Base-by-base conservation (phyloP, 176 grass and related monocot species). In the Coix lacrymajobi region DNA sequence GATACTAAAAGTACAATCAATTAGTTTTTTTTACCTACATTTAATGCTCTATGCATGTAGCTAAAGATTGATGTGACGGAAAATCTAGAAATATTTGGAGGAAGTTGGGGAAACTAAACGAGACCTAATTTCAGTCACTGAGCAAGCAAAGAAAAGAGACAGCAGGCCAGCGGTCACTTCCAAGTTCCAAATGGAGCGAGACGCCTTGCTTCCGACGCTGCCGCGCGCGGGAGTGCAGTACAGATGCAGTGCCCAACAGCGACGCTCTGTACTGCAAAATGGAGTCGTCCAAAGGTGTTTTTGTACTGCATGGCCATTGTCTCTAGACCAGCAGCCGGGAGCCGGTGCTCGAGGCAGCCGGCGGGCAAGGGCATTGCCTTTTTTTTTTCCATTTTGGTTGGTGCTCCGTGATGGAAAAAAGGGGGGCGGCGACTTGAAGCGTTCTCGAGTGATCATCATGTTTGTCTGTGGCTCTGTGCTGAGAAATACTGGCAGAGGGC, bases 371-470 rank as follows among this genome's bases (percentile, higher is more conserved):
- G 69, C 81, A 10, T 75, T 69, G 77, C 30, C 8, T 24, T 71
- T 40, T n/a, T n/a, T n/a, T n/a, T n/a, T n/a, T n/a, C n/a, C n/a
- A n/a, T n/a, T n/a, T n/a, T n/a, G n/a, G n/a, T n/a, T 26, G 40
- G 49, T 75, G 81, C 51, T 20, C 69, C 24, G 69, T 69, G 39
- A 38, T 41, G 5, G 60, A 14, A 10, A 73, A 86, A 51, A 62
- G 31, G 3, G 5, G 4, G 39, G 8, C 33, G 3, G 40, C 57
- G 39, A 62, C 7, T 76, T 28, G 40, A 80, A 70, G 77, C 70
- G 7, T 76, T 89, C 77, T 69, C 41, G 7, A 78, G 29, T 7
- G 52, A 31, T 38, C 38, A 76, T 80, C 48, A 76, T 80, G 71
- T 36, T 0, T 48, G 46, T 49, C n/a, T n/a, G n/a, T n/a, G n/a